Base-by-base conservation (phyloP, 163 green algal genomes). In the Volvox carteri region DNA sequence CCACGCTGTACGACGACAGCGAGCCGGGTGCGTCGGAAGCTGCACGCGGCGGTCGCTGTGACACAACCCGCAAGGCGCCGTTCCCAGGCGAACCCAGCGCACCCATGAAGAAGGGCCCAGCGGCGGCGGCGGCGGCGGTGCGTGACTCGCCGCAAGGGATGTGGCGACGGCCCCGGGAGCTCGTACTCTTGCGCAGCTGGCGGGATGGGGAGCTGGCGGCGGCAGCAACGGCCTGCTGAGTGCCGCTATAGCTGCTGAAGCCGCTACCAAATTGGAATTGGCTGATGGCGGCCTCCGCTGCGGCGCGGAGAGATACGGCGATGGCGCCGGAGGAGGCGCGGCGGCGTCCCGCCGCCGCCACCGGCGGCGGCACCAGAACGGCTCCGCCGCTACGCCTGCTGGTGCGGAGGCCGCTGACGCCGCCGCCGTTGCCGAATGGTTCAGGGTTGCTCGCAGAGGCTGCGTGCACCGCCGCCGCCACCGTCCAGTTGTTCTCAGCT, bases 141-240 rank as follows among this genome's bases (percentile, higher is more conserved):
- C 56, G 56, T 8, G 78, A 33, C 33, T 75, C 56, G 11, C 39
- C 58, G 60, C n/a, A n/a, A n/a, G 65, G 46, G 35, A 50, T 48
- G 58, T 50, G 12, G 3, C 67, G 67, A 14, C 83, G 83, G 33
- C 83, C 83, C 2, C 83, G 68, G 23, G 68, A 83, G 83, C 83
- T 88, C 1, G 67, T 74, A 50, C 83, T 83, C 48, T 88, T 88
- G 12, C 83, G 67, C 23, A 88, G 50, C 48, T 30, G 67, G n/a
- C 83, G 83, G 2, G 37, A 4, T 2, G 62, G 79, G 39, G 79
- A 68, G 7, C 21, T 44, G 25, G 54, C n/a, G 18, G 35, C n/a
- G 14, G 19, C 44, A 41, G 18, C 52, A 16, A 35, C 30, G 37
- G 50, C 52, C 0, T 44, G 28, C 23, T 44, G 56, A 4, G 56